Base-by-base conservation (phyloP, 2,329 filamentous ascomycete species). In the Hymenoscyphus linearis region DNA sequence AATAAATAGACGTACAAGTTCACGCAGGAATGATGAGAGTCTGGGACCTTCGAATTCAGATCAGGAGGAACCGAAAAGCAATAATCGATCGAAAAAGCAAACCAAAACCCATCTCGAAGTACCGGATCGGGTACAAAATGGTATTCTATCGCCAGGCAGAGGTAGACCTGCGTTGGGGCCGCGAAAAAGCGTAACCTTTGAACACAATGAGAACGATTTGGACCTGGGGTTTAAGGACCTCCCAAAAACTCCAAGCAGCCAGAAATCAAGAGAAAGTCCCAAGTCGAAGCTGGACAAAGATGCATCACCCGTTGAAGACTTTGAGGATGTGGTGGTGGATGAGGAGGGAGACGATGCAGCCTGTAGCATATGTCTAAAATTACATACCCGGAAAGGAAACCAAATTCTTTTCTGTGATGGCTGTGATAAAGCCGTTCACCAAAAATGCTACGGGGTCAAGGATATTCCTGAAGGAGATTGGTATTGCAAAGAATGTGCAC, bases 361-460 rank as follows among this genome's bases (percentile, higher is more conserved):
- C 0, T 88, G 85, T 67, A 76, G 74, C 18, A 77, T 87, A 37
- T 88, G 85, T 70, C 76, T 75, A 40, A 81, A 81, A 60, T 80
- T 82, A 0, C 79, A 86, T 62, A 86, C 84, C 0, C 76, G 79
- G 37, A 74, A 78, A 2, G 82, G 82, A 1, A 87, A 88, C 69
- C 78, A 85, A 68, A 87, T 88, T 36, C 75, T 88, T 9, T 79
- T 87, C 37, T 88, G 85, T 73, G 85, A 87, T 65, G 80, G 79
- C 58, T 88, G 85, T 74, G 82, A 87, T 70, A 78, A 80, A 72
- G 82, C 82, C 0, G 82, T 83, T 50, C 85, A 88, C 66, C 84
- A 87, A 68, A 77, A 80, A 66, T 88, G 85, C 70, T 85, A 85
- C 66, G 75, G 79, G 27, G 75, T 88, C 37, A 74, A 77, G 0